Base-by-base conservation (phyloP, 768 basidiomycete genomes). In the Cubamyces sp. region DNA sequence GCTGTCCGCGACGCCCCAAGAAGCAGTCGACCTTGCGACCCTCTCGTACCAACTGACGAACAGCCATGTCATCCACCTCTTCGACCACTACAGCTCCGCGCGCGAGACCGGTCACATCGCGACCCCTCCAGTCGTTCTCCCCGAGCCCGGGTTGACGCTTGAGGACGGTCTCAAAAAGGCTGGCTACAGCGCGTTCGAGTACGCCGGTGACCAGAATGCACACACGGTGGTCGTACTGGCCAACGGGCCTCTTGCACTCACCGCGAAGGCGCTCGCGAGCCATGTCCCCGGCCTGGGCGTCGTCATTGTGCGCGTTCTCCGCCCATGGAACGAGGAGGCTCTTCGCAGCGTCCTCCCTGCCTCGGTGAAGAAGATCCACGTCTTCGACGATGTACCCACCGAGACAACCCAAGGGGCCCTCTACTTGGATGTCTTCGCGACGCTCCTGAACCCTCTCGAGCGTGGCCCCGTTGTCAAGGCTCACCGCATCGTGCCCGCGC, bases 1-100 rank as follows among this genome's bases (percentile, higher is more conserved):
- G 51, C 81, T 96, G 57, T 96, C 94, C 41, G 87, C 93, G 2
- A 88, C 91, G 3, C 86, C 94, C 0, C 88, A 91, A 65, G 93
- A 97, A 73, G 81, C 91, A 16, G 82, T 88, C 49, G 90, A 93
- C 69, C 84, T 94, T 57, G 84, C 94, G 3, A 69, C 84, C 26
- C 80, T 93, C 50, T 81, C 93, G n/a, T 95, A 95, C 78, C 81
- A 79, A 61, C 74, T 91, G 52, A 80, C 81, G 16, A 73, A 77
- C 19, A 82, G 77, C 43, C 92, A 96, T 74, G 87, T 92, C 59
- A 82, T 95, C 57, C 94, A 98, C 73, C 77, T 98, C 43, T 95
- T 98, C 71, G 95, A 98, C 74, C 92, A 96, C 68, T 82, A 91
- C 70, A 85, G 86, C 63, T 81, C 87, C 34, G 80, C 87, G 37